These are phyloP conservation scores for Chimonanthus praecox DNA, from an alignment of 164 flowering plant species.

Conservation along the genomic window DNA sequence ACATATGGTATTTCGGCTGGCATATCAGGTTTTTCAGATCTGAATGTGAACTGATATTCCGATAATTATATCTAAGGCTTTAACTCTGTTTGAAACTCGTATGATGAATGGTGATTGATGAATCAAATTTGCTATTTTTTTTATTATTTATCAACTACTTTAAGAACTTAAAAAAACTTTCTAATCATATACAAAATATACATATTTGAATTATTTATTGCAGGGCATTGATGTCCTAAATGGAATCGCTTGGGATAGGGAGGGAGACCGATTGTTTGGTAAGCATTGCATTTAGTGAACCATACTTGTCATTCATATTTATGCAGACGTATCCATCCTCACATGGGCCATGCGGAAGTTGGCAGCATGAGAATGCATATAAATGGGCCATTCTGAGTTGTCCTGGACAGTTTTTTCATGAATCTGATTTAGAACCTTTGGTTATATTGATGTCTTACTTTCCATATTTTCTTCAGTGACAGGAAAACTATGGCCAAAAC, in stretches of 20 bases:
- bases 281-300: slow-evolving; percentile 15
- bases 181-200: no score
- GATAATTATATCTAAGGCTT: no score
- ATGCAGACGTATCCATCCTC: neutral
- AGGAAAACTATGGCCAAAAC: slow-evolving; percentile 88
- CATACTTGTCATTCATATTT: neutral
- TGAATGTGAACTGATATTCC: no score
- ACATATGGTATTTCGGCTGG: no score
- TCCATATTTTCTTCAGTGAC: slow-evolving; percentile 47
- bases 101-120: no score
- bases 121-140: no score
- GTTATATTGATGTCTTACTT: neutral
- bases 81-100: no score
- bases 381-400: neutral
- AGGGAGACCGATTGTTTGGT: slow-evolving; percentile 70
- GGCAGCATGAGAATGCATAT: neutral
- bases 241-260: slow-evolving; percentile 94
- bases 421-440: no score
- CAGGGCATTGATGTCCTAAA: slow-evolving; percentile 82
- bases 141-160: no score
- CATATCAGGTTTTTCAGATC: no score
- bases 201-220: neutral
- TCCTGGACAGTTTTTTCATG: neutral
- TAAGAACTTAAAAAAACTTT: no score
- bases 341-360: neutral